Conservation (phyloP, 139 green algal species). For the Coccomyxa sp. region DNA sequence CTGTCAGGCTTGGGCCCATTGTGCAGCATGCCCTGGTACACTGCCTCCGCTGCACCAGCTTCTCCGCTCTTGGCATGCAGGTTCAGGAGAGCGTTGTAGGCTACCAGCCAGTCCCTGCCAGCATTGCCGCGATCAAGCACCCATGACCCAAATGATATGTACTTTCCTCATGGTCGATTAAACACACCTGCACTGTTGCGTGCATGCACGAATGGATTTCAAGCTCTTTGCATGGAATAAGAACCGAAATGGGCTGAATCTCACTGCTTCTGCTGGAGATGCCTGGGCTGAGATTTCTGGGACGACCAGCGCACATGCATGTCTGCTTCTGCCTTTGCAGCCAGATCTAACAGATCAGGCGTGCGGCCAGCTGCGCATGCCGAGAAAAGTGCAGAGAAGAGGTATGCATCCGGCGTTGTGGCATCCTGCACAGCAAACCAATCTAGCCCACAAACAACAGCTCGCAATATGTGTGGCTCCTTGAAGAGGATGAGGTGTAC, state of each 20-base stretch:
- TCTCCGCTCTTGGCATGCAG: conserved; percentile 21
- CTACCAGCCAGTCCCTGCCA: conserved; percentile 27
- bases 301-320: conserved; percentile 26
- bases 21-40: conserved; percentile 35
- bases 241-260: neutral
- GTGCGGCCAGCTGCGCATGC: conserved; percentile 28
- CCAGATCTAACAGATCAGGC: conserved; percentile 26
- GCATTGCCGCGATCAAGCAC: neutral
- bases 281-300: neutral
- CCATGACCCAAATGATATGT: neutral
- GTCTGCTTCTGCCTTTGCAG: conserved; percentile 14
- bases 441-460: neutral
- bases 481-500: neutral
- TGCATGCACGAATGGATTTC: neutral
- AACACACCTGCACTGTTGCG: too few species aligned
- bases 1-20: conserved; percentile 48
- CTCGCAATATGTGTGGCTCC: neutral
- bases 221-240: neutral
- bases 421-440: conserved; percentile 19
- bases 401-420: conserved; percentile 21
- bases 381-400: conserved; percentile 42
- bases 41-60: conserved; percentile 17
- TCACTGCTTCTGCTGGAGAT: neutral
- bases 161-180: too few species aligned
- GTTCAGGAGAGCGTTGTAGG: conserved; percentile 52